These are phyloP conservation scores for Eimeria falciformis DNA, from an alignment of 169 alveolate genomes.

Conservation along the genomic window DNA sequence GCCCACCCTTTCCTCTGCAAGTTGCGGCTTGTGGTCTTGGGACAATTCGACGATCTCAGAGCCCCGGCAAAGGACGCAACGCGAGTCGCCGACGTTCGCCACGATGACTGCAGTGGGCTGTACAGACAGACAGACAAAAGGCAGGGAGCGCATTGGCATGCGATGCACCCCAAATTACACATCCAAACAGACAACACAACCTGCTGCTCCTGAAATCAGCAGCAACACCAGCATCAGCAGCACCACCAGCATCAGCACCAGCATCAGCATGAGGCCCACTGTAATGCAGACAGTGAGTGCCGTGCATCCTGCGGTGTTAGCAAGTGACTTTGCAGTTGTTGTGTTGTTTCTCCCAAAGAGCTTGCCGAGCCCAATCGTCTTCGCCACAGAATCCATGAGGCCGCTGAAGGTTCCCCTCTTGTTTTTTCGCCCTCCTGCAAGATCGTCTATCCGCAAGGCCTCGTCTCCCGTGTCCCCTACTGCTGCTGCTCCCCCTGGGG, in stretches of 20 bases:
- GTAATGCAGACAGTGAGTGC: constrained; percentile 76
- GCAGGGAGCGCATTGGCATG: background rate
- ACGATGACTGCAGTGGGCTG: constrained; percentile 84
- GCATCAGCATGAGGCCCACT: constrained; percentile 39
- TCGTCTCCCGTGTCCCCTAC: background rate
- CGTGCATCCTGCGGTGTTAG: constrained; percentile 79
- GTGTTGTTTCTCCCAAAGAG: constrained; percentile 29
- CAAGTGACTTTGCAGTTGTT: constrained; percentile 65
- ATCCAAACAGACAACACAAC: background rate
- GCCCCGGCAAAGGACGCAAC: constrained; percentile 96
- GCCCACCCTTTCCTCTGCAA: constrained; percentile 90
- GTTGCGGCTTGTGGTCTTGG: constrained; percentile 98
- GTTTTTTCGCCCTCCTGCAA: constrained; percentile 2
- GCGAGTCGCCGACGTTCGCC: constrained; percentile 99
- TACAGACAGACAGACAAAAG: background rate
- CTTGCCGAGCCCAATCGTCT: constrained; percentile 28
- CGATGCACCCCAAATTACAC: background rate
- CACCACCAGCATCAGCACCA: constrained; percentile 4
- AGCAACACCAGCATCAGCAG: constrained; percentile 6
- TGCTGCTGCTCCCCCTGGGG: constrained; percentile 47
- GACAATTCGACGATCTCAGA: constrained; percentile 95
- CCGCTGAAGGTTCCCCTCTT: constrained; percentile 9
- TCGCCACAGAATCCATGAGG: constrained; percentile 24
- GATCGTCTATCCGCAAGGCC: no score
- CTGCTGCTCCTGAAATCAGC: background rate